Evolutionary conservation across 2,329 filamentous ascomycete species (phyloP), one percentile per base, ranked within the genome.

Genomic region (Zymoseptoria ardabiliae): DNA sequence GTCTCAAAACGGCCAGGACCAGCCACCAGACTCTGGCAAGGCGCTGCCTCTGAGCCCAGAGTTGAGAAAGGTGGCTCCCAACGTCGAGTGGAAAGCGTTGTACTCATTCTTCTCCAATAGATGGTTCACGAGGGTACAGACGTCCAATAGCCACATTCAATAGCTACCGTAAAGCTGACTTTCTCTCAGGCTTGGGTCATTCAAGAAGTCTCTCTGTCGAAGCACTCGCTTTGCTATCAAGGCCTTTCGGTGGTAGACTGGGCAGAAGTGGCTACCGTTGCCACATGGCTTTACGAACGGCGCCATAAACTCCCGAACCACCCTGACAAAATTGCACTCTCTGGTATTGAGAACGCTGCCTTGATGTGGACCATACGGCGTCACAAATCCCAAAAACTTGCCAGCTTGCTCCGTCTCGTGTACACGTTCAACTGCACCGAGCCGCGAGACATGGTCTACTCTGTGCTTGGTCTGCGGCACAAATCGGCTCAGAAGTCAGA

Each of bases 141-240:
- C 9, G 5, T 28, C 25, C 25, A 28, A 9, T 28, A 4, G 25
- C 5, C 25, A 9, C 25, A 28, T 28, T 4, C 9, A 9, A 5
- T 28, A 5, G 25, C 4, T 28, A 9, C 48, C 20, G 48, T 13
- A n/a, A 50, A 50, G 5, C 48, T n/a, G 48, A n/a, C 17, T 55
- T 60, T 62, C 55, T 58, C 55, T 5, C 55, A 58, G 23, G 58
- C 58, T 21, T 62, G 61, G 61, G 54, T 60, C 7, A 55, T 62
- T 7, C 61, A 62, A 52, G 61, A 62, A 41, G 56, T 60, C 2
- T 50, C 50, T 17, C 25, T 60, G n/a, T 50, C 58, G 21, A 60
- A 60, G 19, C 58, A 57, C 3, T 50, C 57, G 4, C 20, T 61
- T 7, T 58, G 54, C 41, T 58, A 61, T 45, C 57, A 58, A 28